A percentile compares a stretch with the other conserved stretches of the same genome.
Conservation (phyloP, 2,329 filamentous ascomycete species). For the Claviceps digitariae region DNA sequence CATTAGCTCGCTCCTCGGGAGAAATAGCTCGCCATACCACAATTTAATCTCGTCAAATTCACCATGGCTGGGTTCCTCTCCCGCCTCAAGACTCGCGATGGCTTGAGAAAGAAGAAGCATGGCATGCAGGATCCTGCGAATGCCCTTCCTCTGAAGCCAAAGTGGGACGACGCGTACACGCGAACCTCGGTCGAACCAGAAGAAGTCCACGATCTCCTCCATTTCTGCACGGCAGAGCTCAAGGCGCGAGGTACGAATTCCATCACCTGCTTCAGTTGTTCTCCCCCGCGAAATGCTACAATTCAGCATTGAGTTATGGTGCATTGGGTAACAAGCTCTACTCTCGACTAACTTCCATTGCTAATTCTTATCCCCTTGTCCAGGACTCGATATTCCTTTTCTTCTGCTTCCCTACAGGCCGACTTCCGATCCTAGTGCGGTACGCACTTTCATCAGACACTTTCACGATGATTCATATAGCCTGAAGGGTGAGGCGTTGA, state of each 20-base stretch:
- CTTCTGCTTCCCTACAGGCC: slow-evolving; percentile 89
- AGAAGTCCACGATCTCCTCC: slow-evolving; percentile 78
- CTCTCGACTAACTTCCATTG: not conserved
- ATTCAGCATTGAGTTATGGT: not conserved
- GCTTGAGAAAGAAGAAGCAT: slow-evolving; percentile 54
- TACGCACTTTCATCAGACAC: slow-evolving; percentile 82
- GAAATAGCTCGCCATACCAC: not conserved
- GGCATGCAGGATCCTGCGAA: slow-evolving; percentile 34
- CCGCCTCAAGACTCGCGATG: slow-evolving; percentile 64
- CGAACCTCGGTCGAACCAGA: slow-evolving; percentile 73
- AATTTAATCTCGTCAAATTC: slow-evolving; percentile 1
- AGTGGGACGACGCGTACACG: slow-evolving; percentile 80
- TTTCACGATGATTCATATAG: slow-evolving; percentile 65
- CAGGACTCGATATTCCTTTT: slow-evolving; percentile 82
- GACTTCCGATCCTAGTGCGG: slow-evolving; percentile 79
- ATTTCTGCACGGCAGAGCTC: slow-evolving; percentile 76
- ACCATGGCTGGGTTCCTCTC: slow-evolving; percentile 47
- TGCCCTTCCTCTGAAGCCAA: slow-evolving; percentile 51
- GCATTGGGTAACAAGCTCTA: not conserved
- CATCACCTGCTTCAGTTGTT: not conserved
- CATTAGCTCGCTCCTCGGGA: not conserved
- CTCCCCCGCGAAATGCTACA: not conserved
- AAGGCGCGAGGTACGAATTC: slow-evolving; percentile 72
- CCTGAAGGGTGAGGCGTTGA: slow-evolving; percentile 55
- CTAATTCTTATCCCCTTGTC: slow-evolving; percentile 1